phyloP scores from a whole-genome alignment of 2,329 filamentous ascomycete species.

The Cladophialophora yegresii region DNA sequence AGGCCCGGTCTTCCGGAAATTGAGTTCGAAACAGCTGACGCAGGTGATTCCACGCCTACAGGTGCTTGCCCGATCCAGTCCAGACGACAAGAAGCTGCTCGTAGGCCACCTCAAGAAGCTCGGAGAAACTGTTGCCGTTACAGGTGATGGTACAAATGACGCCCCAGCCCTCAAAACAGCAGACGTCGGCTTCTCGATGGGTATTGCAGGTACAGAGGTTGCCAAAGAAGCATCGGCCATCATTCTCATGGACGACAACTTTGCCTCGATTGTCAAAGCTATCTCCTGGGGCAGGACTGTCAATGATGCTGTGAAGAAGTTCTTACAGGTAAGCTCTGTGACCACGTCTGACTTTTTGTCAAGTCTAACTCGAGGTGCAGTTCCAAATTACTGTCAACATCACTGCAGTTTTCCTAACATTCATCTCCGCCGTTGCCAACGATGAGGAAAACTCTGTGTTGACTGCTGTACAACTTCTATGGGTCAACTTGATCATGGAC shows the following conservation, averaged over 20 bases:
- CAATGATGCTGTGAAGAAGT: constrained; percentile 75
- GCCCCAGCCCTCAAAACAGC: constrained; percentile 80
- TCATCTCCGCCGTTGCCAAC: constrained; percentile 61
- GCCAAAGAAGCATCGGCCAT: constrained; percentile 84
- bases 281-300: constrained; percentile 78
- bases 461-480: constrained; percentile 65
- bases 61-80: constrained; percentile 72
- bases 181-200: constrained; percentile 84
- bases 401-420: constrained; percentile 64
- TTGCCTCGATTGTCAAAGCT: constrained; percentile 81
- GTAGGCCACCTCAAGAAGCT: constrained; percentile 71
- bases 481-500: constrained; percentile 69
- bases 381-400: constrained; percentile 64
- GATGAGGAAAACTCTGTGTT: constrained; percentile 60
- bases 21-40: constrained; percentile 65
- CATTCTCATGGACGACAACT: constrained; percentile 86
- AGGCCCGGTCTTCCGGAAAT: constrained; percentile 73
- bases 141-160: constrained; percentile 82
- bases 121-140: constrained; percentile 78
- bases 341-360: constrained; percentile 45
- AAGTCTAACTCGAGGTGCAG: constrained; percentile 41
- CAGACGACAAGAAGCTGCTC: constrained; percentile 73
- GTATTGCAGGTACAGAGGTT: constrained; percentile 78
- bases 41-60: constrained; percentile 69
- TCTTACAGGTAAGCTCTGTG: constrained; percentile 52